Base-by-base conservation (phyloP, 177 flowering plant genomes). In the Vitis hybrid region DNA sequence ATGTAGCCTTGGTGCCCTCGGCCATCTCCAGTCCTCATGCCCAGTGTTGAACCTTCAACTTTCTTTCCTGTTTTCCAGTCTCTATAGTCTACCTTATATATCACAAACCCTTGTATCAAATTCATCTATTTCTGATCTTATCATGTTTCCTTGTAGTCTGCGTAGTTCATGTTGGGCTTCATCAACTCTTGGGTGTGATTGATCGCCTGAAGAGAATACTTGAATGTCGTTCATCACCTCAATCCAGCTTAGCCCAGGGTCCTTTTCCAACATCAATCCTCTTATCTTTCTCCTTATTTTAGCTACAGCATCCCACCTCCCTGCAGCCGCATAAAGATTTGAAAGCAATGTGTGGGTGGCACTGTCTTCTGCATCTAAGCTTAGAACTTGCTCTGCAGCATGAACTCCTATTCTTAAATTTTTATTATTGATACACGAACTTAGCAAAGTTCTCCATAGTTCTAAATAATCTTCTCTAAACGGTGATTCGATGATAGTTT, bases 201-300 rank as follows among this genome's bases (percentile, higher is more conserved):
- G 86, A 68, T 90, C 90, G 19, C 85, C 84, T 15, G 92, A 89
- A 71, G 85, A 79, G 73, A 92, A 90, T 55, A 79, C 86, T 67
- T 79, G 84, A 2, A 82, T 67, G 38, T 69, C 70, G 17, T 80
- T 78, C 54, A 53, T 75, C 52, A 84, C 76, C 75, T 92, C 92
- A 54, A 89, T 85, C 97, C 98, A 92, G 79, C 98, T 95, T 17
- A 89, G 63, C 38, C 97, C 98, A 5, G 95, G 90, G 68, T 87
- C 88, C 79, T 89, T 93, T 44, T 81, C 96, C 71, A 80, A 31
- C 79, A 31, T 72, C 71, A 77, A 70, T 15, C 78, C 85, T 74
- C 86, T 87, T 3, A 90, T 81, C 72, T 78, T 87, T 73, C 79
- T 88, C 76, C 98, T 87, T 76, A 79, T 84, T 71, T 86, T 82